These are phyloP conservation scores for Phialophora expanda DNA, from an alignment of 2,329 filamentous ascomycete genomes.

Conservation along the genomic window DNA sequence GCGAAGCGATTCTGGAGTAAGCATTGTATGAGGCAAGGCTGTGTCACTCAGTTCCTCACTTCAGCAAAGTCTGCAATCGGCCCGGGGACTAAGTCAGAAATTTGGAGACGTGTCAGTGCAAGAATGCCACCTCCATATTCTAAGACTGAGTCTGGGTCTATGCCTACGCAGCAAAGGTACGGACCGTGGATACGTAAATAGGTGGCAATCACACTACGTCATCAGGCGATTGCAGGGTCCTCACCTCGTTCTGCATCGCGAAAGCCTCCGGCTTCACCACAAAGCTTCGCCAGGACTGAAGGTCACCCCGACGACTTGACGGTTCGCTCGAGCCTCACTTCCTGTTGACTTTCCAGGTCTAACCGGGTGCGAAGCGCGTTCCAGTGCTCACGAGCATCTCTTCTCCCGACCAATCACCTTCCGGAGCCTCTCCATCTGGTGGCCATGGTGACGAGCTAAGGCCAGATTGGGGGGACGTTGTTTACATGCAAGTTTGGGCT, in stretches of 20 bases:
- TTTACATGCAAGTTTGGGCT: constrained; percentile 22
- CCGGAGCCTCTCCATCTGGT: constrained; percentile 3
- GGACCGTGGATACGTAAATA: too few species aligned
- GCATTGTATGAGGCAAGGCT: constrained; percentile 10
- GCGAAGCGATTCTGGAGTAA: not conserved
- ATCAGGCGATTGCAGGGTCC: not conserved
- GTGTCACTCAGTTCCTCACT: constrained; percentile 15
- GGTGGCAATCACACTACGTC: not conserved
- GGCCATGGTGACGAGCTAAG: constrained; percentile 12
- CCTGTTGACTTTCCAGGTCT: not conserved
- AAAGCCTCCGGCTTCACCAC: not conserved
- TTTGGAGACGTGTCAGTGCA: not conserved
- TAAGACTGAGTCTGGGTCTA: not conserved
- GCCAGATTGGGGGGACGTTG: constrained; percentile 19
- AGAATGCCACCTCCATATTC: not conserved
- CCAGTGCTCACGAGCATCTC: not conserved
- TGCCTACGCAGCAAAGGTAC: not conserved
- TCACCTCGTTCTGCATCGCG: too few species aligned
- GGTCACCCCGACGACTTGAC: not conserved
- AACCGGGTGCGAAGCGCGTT: not conserved
- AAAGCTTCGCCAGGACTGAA: not conserved
- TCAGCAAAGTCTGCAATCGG: not conserved
- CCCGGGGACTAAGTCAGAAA: not conserved
- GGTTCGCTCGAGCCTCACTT: not conserved
- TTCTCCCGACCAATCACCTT: constrained; percentile 12